phyloP scores from a whole-genome alignment of 2,329 filamentous ascomycete species.

The Corniculantispora saksenae region DNA sequence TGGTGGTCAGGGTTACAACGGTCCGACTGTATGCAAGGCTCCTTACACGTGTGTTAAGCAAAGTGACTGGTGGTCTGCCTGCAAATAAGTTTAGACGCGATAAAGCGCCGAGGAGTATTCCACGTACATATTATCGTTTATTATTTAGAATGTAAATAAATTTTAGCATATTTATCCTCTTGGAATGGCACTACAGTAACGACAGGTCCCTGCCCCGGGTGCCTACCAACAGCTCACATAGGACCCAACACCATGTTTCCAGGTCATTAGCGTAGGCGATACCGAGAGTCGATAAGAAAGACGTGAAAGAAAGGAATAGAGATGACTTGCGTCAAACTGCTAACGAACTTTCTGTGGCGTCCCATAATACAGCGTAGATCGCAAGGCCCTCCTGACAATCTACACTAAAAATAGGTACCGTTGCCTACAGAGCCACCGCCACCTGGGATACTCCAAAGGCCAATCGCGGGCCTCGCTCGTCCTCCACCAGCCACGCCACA shows the following conservation, averaged over 20 bases:
- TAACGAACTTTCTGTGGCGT: neutral
- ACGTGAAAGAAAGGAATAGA: too few relatives aligned
- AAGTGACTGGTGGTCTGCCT: conserved; percentile 27
- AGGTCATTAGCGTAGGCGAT: too few relatives aligned
- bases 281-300: too few relatives aligned
- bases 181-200: too few relatives aligned
- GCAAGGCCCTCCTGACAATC: neutral
- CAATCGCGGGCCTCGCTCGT: neutral
- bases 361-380: conserved; percentile 17
- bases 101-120: neutral
- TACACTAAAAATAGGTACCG: conserved; percentile 8
- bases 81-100: conserved; percentile 16
- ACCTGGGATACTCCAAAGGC: neutral
- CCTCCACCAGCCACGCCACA: conserved; percentile 14
- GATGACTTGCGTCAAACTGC: too few relatives aligned
- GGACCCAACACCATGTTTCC: too few relatives aligned
- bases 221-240: too few relatives aligned
- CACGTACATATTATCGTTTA: conserved; percentile 7
- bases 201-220: too few relatives aligned
- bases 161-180: neutral
- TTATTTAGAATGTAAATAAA: conserved; percentile 3
- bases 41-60: conserved; percentile 26
- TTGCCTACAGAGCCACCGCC: neutral
- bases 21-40: conserved; percentile 25
- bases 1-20: conserved; percentile 26